Evolutionary conservation across 139 green algal genomes (phyloP).

Genomic region (Pycnococcus provasolii): DNA sequence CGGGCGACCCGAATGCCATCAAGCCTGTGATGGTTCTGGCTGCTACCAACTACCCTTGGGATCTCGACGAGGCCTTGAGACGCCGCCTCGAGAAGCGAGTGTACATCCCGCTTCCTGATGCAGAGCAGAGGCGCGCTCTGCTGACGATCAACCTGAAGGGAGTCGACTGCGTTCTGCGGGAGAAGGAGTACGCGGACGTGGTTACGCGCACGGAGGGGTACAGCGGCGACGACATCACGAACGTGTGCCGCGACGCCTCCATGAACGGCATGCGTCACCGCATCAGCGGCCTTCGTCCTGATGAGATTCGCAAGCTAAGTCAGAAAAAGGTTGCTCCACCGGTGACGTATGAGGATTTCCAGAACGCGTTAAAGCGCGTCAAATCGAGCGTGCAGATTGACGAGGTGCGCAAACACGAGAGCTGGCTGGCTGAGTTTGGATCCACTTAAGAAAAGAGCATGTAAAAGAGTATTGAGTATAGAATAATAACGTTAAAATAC

Average conservation of each 20-base stretch:
- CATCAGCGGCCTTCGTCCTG: constrained; percentile 16
- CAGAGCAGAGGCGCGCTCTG: background rate
- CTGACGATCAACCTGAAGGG: constrained; percentile 11
- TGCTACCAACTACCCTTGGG: constrained; percentile 29
- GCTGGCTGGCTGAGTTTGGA: constrained; percentile 63
- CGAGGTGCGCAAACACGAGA: constrained; percentile 67
- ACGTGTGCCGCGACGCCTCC: constrained; percentile 14
- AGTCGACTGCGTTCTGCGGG: constrained; percentile 5
- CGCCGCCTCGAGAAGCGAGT: constrained; percentile 29
- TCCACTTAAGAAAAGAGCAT: constrained; percentile 33
- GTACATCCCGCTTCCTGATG: constrained; percentile 27
- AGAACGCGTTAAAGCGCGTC: constrained; percentile 64
- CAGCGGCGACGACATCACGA: constrained; percentile 28
- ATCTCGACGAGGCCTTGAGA: constrained; percentile 27
- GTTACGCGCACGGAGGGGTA: constrained; percentile 25
- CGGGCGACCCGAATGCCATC: background rate
- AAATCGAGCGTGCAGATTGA: constrained; percentile 58
- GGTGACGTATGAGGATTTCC: constrained; percentile 34
- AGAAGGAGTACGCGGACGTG: constrained; percentile 24
- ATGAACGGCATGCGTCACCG: constrained; percentile 12
- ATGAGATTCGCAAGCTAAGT: constrained; percentile 46
- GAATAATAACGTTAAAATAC: no score
- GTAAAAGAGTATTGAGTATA: no score
- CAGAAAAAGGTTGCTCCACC: constrained; percentile 32
- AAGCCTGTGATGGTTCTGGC: constrained; percentile 25